Percentiles rank a stretch among this genome's conserved stretches.
Conservation (phyloP, 805 yeast genomes). For the Saccharomycopsis oosterbeekiorum region DNA sequence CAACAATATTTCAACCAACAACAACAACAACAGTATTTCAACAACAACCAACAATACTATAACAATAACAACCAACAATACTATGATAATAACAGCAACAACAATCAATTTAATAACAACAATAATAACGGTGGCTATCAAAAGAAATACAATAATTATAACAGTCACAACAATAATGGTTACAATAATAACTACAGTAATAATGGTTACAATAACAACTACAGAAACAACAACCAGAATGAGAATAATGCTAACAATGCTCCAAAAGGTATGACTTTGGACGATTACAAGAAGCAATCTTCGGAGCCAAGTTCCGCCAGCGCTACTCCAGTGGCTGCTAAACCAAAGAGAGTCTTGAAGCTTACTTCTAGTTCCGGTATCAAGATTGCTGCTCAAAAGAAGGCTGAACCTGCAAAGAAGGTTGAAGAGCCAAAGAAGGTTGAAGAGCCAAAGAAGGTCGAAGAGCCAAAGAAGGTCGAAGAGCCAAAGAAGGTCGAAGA, state of each 20-base stretch:
- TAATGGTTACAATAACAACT: conserved; percentile 20
- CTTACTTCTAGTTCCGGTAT: conserved; percentile 57
- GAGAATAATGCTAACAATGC: conserved; percentile 19
- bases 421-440: conserved; percentile 21
- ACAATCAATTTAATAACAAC: conserved; percentile 19
- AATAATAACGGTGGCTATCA: conserved; percentile 20
- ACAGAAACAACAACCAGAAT: conserved; percentile 19
- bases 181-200: conserved; percentile 19
- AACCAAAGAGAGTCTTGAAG: conserved; percentile 52
- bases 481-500: conserved; percentile 8
- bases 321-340: conserved; percentile 39
- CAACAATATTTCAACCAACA: not conserved
- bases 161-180: conserved; percentile 21
- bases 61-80: conserved; percentile 1
- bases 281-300: conserved; percentile 70
- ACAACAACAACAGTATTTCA: conserved; percentile 1
- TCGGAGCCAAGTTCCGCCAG: conserved; percentile 25
- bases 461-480: conserved; percentile 10
- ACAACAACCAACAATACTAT: conserved; percentile 7
- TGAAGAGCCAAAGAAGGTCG: conserved; percentile 21
- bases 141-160: conserved; percentile 7
- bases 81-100: conserved; percentile 6
- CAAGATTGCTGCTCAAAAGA: conserved; percentile 44
- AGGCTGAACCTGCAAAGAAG: conserved; percentile 25
- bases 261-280: conserved; percentile 57